These are phyloP conservation scores for Zymoseptoria ardabiliae DNA, from an alignment of 2,329 filamentous ascomycete species.

Conservation along the genomic window DNA sequence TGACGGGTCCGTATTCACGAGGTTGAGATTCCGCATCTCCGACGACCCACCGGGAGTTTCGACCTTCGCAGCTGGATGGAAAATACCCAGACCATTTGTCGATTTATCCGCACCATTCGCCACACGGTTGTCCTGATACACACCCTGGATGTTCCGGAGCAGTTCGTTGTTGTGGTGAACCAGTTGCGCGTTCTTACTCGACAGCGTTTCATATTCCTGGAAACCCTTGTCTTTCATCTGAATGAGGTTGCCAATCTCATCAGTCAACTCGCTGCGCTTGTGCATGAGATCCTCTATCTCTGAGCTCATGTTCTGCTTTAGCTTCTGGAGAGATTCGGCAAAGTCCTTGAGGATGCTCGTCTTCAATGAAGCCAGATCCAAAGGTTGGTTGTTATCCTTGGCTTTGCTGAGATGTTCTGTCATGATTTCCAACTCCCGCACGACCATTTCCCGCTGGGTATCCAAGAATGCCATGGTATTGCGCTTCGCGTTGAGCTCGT, in stretches of 20 bases:
- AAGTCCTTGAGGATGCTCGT: slow-evolving; percentile 57
- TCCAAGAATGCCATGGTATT: slow-evolving; percentile 93
- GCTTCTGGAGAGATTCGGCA: slow-evolving; percentile 52
- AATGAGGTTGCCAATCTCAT: slow-evolving; percentile 75
- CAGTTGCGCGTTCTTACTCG: slow-evolving; percentile 87
- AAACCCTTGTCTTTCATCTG: slow-evolving; percentile 87
- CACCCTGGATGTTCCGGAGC: slow-evolving; percentile 85
- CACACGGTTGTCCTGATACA: slow-evolving; percentile 69
- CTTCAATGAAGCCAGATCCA: slow-evolving; percentile 68
- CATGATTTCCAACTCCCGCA: slow-evolving; percentile 81
- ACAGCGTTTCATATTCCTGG: slow-evolving; percentile 91
- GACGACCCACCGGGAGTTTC: slow-evolving; percentile 13
- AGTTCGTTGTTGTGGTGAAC: slow-evolving; percentile 93
- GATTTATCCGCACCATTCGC: slow-evolving; percentile 28
- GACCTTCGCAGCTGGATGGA: slow-evolving; percentile 27
- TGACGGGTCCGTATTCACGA: slow-evolving; percentile 29
- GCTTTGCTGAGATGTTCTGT: slow-evolving; percentile 81
- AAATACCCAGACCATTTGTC: slow-evolving; percentile 58
- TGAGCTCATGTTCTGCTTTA: slow-evolving; percentile 71
- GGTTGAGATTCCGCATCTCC: slow-evolving; percentile 38
- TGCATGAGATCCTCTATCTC: slow-evolving; percentile 85
- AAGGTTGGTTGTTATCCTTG: slow-evolving; percentile 70
- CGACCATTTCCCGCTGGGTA: slow-evolving; percentile 90
- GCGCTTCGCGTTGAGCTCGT: slow-evolving; percentile 81
- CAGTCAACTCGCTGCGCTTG: slow-evolving; percentile 72